A percentile compares a stretch with the other conserved stretches of the same genome.
These are phyloP conservation scores for Boletus rubroflammeus DNA, from an alignment of 768 basidiomycete species.

Conservation along the genomic window DNA sequence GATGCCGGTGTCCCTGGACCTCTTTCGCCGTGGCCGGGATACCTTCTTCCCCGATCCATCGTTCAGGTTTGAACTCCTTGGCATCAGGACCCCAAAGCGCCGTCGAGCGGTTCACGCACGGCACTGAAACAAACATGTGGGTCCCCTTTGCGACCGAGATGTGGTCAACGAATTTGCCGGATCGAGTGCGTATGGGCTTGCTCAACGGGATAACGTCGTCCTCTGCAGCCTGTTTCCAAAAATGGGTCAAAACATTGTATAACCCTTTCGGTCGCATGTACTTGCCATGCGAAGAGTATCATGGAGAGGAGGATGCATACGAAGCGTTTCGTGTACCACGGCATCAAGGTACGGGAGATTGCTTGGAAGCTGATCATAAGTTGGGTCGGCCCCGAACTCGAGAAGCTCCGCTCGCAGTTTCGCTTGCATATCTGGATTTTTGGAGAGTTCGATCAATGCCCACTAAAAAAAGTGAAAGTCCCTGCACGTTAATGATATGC, in stretches of 20 bases:
- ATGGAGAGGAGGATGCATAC: constrained; percentile 41
- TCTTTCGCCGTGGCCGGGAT: constrained; percentile 31
- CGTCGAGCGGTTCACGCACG: constrained; percentile 47
- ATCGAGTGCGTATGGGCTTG: constrained; percentile 40
- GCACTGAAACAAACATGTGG: constrained; percentile 40
- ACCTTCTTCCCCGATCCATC: constrained; percentile 49
- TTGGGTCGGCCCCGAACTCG: constrained; percentile 41
- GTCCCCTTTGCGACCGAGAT: constrained; percentile 49
- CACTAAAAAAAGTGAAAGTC: constrained; percentile 28
- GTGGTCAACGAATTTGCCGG: constrained; percentile 38
- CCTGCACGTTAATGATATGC: background rate
- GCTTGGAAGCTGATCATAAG: constrained; percentile 50
- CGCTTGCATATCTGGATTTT: constrained; percentile 41
- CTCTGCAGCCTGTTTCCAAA: constrained; percentile 39
- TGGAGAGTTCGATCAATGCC: constrained; percentile 55
- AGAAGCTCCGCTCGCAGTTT: constrained; percentile 53
- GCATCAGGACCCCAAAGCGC: constrained; percentile 60
- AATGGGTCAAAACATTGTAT: background rate
- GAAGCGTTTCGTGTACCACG: constrained; percentile 43
- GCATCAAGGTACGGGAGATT: constrained; percentile 57
- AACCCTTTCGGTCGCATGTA: background rate
- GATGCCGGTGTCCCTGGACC: background rate
- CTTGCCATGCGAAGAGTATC: constrained; percentile 20
- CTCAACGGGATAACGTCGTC: constrained; percentile 62
- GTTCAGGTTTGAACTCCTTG: constrained; percentile 55